Conservation (phyloP, 108 stramenopile genomes). For the Schizochytrium sp. region DNA sequence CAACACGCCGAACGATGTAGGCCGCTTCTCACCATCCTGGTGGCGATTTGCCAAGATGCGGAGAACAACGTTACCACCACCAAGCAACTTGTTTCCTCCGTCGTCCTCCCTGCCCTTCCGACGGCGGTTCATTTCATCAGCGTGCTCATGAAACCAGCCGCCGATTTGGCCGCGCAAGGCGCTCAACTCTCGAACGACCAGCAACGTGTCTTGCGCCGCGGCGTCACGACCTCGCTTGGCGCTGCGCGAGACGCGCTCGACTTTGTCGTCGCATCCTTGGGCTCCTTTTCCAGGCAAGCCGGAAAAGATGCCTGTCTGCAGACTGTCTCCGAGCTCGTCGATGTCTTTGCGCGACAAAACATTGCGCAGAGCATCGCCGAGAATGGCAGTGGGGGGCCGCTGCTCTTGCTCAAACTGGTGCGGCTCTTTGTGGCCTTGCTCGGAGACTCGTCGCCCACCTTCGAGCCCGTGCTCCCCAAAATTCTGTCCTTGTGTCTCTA, state of each 20-base stretch:
- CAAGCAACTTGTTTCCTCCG: background rate
- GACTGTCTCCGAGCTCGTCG: background rate
- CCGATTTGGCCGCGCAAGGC: background rate
- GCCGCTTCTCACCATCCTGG: background rate
- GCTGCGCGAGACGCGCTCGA: background rate
- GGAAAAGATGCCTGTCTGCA: background rate
- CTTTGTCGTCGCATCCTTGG: background rate
- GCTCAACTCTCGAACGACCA: background rate
- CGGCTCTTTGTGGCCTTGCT: background rate
- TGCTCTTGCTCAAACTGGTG: background rate
- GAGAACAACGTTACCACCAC: background rate
- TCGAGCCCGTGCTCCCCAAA: background rate
- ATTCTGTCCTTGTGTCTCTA: background rate
- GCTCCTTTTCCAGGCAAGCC: background rate
- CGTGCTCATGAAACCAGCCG: background rate
- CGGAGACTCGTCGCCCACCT: background rate
- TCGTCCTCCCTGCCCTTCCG: background rate
- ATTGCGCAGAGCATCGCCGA: background rate
- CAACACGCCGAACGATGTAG: background rate
- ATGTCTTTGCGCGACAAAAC: background rate
- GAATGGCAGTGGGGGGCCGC: background rate
- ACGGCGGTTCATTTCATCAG: background rate
- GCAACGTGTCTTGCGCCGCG: background rate
- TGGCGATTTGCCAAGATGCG: background rate
- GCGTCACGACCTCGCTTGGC: background rate